Evolutionary conservation across 164 flowering plant species (phyloP).

Genomic region (Vitis amurensis): DNA sequence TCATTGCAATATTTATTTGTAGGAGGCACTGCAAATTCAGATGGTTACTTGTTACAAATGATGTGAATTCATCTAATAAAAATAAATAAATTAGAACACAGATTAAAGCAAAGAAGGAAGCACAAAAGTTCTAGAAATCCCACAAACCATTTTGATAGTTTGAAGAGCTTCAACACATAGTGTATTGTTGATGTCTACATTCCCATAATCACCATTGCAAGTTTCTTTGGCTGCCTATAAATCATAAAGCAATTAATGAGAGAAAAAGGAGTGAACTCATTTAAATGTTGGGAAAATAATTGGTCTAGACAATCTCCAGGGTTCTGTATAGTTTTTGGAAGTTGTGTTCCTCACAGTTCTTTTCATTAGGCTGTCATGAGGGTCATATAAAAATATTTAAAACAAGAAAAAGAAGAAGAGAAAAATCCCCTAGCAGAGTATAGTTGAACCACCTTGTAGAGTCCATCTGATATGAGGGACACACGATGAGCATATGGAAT

Average conservation of each 20-base stretch:
- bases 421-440: too few relatives aligned
- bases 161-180: constrained; percentile 22
- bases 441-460: constrained; percentile 35
- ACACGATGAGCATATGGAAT: constrained; percentile 41
- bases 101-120: not conserved
- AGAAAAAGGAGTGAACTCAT: not conserved
- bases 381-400: too few relatives aligned
- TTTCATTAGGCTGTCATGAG: too few relatives aligned
- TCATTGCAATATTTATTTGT: constrained; percentile 2
- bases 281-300: not conserved
- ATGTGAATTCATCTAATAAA: not conserved
- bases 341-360: too few relatives aligned
- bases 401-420: too few relatives aligned
- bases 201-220: constrained; percentile 35
- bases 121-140: too few relatives aligned
- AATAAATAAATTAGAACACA: not conserved
- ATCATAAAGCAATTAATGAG: not conserved
- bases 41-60: too few relatives aligned
- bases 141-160: constrained; percentile 17
- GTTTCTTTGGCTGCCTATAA: constrained; percentile 24
- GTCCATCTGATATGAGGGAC: constrained; percentile 50
- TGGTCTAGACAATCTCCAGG: too few relatives aligned
- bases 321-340: too few relatives aligned
- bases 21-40: constrained; percentile 17
- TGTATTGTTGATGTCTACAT: constrained; percentile 22